Evolutionary conservation across 2,329 filamentous ascomycete genomes (phyloP).

Genomic region (Fonsecaea nubica): DNA sequence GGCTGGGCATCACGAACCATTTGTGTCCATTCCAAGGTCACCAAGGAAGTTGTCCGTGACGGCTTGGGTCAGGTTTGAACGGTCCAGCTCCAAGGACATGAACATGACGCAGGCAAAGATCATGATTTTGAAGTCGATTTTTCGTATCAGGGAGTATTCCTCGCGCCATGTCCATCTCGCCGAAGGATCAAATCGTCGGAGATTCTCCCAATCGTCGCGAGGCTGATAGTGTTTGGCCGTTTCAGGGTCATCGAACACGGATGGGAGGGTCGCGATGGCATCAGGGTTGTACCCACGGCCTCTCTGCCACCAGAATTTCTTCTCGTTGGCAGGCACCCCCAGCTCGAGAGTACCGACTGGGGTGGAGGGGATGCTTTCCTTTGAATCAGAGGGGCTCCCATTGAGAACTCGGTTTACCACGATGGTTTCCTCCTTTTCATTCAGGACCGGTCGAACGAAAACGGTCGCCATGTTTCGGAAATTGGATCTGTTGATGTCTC

Average conservation of each 20-base stretch:
- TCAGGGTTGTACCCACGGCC: conserved; percentile 40
- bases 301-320: conserved; percentile 44
- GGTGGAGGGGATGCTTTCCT: conserved; percentile 11
- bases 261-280: conserved; percentile 48
- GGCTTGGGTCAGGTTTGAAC: conserved; percentile 67
- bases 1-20: conserved; percentile 42
- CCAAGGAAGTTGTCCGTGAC: conserved; percentile 66
- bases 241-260: conserved; percentile 55
- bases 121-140: conserved; percentile 43
- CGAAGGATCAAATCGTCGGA: conserved; percentile 46
- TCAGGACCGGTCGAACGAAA: background rate
- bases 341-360: conserved; percentile 25
- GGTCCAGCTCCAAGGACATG: conserved; percentile 68
- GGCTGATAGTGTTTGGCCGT: conserved; percentile 47
- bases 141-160: conserved; percentile 29
- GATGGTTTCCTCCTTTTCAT: conserved; percentile 1
- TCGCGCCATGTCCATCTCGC: conserved; percentile 44
- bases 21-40: conserved; percentile 57
- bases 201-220: conserved; percentile 47
- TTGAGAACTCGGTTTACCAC: background rate
- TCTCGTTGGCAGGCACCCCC: conserved; percentile 36
- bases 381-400: conserved; percentile 13
- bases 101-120: conserved; percentile 58
- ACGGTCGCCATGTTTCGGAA: conserved; percentile 1
- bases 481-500: background rate